phyloP scores from a whole-genome alignment of 306 rosid species.

The Pyrus bretschneideri region DNA sequence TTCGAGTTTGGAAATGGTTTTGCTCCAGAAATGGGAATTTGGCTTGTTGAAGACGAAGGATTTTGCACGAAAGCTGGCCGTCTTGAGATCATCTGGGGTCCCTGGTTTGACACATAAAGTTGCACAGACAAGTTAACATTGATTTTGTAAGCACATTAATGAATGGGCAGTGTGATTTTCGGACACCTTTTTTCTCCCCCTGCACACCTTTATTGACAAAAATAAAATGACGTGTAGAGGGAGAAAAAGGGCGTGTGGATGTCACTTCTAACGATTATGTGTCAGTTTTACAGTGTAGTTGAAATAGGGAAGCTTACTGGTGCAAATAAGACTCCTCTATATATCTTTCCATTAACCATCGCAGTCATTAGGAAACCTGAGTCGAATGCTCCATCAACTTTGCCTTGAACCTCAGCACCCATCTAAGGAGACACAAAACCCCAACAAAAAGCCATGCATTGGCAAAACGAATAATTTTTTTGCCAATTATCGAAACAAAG shows the following conservation, averaged over 20 bases:
- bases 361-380: slow-evolving; percentile 86
- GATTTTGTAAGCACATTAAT: not conserved
- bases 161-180: not conserved
- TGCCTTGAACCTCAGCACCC: slow-evolving; percentile 81
- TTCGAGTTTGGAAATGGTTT: slow-evolving; percentile 35
- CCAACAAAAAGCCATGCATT: not conserved
- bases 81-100: slow-evolving; percentile 30
- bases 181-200: not conserved
- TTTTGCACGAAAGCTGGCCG: slow-evolving; percentile 34
- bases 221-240: not conserved
- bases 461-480: not conserved
- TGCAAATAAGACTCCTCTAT: slow-evolving; percentile 79
- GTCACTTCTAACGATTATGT: not conserved
- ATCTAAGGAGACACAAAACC: slow-evolving; percentile 39
- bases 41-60: slow-evolving; percentile 12
- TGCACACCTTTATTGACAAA: not conserved
- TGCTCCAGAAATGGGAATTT: slow-evolving; percentile 6
- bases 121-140: not conserved
- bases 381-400: slow-evolving; percentile 81
- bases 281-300: not conserved
- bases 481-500: not conserved
- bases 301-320: slow-evolving; percentile 50
- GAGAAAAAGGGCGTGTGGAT: not conserved
- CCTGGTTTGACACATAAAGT: slow-evolving; percentile 34
- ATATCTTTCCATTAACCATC: slow-evolving; percentile 59